These are phyloP conservation scores for Aspergillus sp. DNA, from an alignment of 2,329 filamentous ascomycete genomes.

Conservation along the genomic window DNA sequence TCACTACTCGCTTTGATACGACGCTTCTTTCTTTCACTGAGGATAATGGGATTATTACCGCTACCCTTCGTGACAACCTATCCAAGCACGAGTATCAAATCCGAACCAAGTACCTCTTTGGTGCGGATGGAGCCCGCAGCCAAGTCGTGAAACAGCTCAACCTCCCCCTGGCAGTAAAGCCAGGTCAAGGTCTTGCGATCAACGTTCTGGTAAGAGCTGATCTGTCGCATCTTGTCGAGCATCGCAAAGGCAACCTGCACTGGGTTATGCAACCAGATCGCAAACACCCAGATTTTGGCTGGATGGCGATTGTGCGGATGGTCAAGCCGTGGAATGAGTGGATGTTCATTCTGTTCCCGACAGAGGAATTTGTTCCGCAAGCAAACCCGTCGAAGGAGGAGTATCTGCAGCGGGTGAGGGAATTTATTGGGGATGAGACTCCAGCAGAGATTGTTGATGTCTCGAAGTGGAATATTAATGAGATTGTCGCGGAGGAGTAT, in stretches of 20 bases:
- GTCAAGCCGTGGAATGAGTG: slow-evolving; percentile 59
- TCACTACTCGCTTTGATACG: slow-evolving; percentile 40
- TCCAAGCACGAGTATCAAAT: slow-evolving; percentile 39
- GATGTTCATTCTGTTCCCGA: slow-evolving; percentile 51
- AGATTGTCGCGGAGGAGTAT: slow-evolving; percentile 54
- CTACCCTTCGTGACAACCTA: slow-evolving; percentile 33
- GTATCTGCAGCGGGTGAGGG: slow-evolving; percentile 40
- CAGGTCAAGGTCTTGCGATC: slow-evolving; percentile 44
- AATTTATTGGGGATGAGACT: slow-evolving; percentile 51
- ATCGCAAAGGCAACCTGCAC: slow-evolving; percentile 53
- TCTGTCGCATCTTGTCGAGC: slow-evolving; percentile 29
- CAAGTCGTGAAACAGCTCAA: slow-evolving; percentile 41
- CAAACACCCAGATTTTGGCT: slow-evolving; percentile 47
- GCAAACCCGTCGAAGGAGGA: slow-evolving; percentile 44
- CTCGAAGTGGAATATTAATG: slow-evolving; percentile 56
- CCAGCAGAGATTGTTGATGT: slow-evolving; percentile 47
- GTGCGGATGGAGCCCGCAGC: slow-evolving; percentile 50
- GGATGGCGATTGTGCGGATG: slow-evolving; percentile 50
- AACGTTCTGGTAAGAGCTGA: slow-evolving; percentile 48
- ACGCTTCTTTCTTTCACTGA: slow-evolving; percentile 29
- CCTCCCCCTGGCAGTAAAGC: slow-evolving; percentile 41
- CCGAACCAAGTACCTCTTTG: slow-evolving; percentile 52
- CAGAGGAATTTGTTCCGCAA: slow-evolving; percentile 17
- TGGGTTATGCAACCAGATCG: slow-evolving; percentile 52
- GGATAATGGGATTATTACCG: slow-evolving; percentile 17